A percentile compares a stretch with the other conserved stretches of the same genome.
Conservation (phyloP, 2,329 filamentous ascomycete genomes). For the Trichoderma polysporum region DNA sequence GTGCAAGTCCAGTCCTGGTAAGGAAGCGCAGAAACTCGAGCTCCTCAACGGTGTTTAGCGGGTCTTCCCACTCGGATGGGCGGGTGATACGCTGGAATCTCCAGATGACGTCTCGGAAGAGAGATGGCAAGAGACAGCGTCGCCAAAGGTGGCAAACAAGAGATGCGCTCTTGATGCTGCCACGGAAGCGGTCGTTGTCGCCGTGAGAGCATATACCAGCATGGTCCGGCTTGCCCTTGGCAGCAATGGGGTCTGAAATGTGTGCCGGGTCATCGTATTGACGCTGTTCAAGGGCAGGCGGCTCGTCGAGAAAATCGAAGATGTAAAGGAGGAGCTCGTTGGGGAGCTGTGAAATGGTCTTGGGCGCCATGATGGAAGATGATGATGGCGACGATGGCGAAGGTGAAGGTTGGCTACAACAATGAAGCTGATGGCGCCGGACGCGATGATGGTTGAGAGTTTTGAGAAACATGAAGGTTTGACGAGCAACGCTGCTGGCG, state of each 20-base stretch:
- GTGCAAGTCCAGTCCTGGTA: conserved; percentile 36
- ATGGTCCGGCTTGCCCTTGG: conserved; percentile 22
- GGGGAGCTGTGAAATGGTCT: conserved; percentile 45
- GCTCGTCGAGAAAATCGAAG: conserved; percentile 52
- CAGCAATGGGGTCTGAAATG: conserved; percentile 24
- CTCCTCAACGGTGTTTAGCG: conserved; percentile 26
- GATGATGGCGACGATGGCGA: not conserved
- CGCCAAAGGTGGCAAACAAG: conserved; percentile 55
- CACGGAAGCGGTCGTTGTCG: conserved; percentile 13
- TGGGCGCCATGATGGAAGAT: not conserved
- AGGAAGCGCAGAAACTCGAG: conserved; percentile 44
- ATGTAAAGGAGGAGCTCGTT: conserved; percentile 61
- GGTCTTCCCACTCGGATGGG: conserved; percentile 25
- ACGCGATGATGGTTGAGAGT: not conserved
- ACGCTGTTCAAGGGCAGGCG: conserved; percentile 48
- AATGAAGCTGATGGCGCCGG: not conserved
- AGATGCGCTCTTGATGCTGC: conserved; percentile 56
- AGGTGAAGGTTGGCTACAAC: not conserved
- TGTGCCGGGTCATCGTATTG: conserved; percentile 51
- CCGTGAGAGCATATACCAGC: conserved; percentile 39
- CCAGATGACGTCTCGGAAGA: conserved; percentile 59
- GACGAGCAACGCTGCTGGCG: not conserved
- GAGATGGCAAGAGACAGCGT: conserved; percentile 48
- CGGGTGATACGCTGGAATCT: conserved; percentile 35
- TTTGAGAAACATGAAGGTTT: not conserved